phyloP scores from a whole-genome alignment of 352 stramenopile species.

The Elongisporangium undulatum region DNA sequence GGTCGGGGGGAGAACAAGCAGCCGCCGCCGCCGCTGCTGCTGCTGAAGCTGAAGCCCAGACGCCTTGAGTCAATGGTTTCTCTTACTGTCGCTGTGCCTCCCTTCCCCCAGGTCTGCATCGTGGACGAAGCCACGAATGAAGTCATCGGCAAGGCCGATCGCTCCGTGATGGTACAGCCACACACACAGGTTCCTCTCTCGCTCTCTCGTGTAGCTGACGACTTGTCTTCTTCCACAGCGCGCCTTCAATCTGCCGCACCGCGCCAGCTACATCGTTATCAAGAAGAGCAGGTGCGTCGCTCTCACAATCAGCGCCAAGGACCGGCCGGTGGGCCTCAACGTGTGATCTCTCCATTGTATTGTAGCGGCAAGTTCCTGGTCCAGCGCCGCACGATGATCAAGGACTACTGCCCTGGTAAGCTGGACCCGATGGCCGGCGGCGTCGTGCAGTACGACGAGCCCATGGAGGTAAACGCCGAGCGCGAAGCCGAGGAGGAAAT shows the following conservation, averaged over 20 bases:
- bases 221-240: constrained; percentile 22
- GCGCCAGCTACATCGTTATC: constrained; percentile 86
- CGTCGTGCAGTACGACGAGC: constrained; percentile 75
- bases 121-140: constrained; percentile 71
- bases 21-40: background rate
- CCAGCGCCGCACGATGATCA: constrained; percentile 82
- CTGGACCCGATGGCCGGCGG: constrained; percentile 82
- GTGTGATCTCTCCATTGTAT: background rate
- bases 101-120: constrained; percentile 66
- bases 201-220: background rate
- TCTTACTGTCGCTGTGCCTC: constrained; percentile 1
- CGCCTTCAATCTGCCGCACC: constrained; percentile 73
- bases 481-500: constrained; percentile 84
- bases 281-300: constrained; percentile 55
- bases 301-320: background rate
- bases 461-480: constrained; percentile 56
- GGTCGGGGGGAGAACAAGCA: constrained; percentile 8
- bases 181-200: background rate
- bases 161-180: constrained; percentile 64
- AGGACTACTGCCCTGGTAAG: constrained; percentile 86
- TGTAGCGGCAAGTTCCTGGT: constrained; percentile 75
- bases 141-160: constrained; percentile 77
- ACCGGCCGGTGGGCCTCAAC: background rate
- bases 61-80: background rate
- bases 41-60: background rate